Percentiles rank a stretch among this genome's conserved stretches.
Conservation (phyloP, 352 stramenopile species). For the Phytopythium ostracodes region DNA sequence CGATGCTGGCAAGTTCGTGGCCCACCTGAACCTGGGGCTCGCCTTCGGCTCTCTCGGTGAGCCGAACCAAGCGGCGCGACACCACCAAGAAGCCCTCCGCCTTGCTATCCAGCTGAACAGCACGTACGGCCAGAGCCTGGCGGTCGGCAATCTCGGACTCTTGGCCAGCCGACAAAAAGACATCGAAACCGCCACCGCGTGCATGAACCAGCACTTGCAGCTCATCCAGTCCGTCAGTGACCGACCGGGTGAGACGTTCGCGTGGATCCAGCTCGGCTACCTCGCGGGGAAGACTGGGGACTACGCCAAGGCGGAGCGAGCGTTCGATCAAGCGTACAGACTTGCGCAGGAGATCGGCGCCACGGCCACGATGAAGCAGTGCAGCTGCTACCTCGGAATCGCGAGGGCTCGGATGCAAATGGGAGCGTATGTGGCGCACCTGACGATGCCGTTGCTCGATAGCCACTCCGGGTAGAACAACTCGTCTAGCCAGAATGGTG, state of each 20-base stretch:
- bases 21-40: slow-evolving; percentile 82
- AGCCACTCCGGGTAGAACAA: neutral
- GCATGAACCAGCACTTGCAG: slow-evolving; percentile 89
- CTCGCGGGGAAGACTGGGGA: slow-evolving; percentile 53
- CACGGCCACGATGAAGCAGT: slow-evolving; percentile 66
- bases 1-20: slow-evolving; percentile 85
- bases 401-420: slow-evolving; percentile 68
- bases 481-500: neutral
- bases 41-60: slow-evolving; percentile 63
- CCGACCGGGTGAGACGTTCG: slow-evolving; percentile 67
- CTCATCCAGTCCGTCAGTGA: slow-evolving; percentile 85
- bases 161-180: slow-evolving; percentile 84
- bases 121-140: slow-evolving; percentile 79
- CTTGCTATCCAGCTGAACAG: slow-evolving; percentile 84
- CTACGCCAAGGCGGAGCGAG: slow-evolving; percentile 62
- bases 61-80: slow-evolving; percentile 65
- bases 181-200: slow-evolving; percentile 67
- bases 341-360: slow-evolving; percentile 66
- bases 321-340: slow-evolving; percentile 79
- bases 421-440: slow-evolving; percentile 46
- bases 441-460: slow-evolving; percentile 26
- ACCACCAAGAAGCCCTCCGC: slow-evolving; percentile 86
- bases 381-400: slow-evolving; percentile 76
- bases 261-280: slow-evolving; percentile 84
- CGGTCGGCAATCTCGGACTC: slow-evolving; percentile 84